phyloP scores from a whole-genome alignment of 106 monocot genomes.

The Posidonia australis region DNA sequence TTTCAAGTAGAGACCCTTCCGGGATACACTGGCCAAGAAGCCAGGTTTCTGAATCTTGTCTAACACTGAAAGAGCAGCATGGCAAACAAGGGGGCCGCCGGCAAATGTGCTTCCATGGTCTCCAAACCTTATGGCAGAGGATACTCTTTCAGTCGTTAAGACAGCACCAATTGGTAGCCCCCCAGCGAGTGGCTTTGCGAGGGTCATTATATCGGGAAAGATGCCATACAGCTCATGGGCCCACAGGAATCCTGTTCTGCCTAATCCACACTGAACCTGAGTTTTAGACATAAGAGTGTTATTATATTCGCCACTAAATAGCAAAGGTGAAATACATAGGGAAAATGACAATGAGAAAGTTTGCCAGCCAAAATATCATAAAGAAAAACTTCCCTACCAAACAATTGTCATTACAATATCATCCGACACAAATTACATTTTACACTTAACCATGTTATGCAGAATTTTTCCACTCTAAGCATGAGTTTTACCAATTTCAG shows the following conservation, averaged over 20 bases:
- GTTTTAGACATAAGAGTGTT: not conserved
- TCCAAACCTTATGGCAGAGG: conserved; percentile 44
- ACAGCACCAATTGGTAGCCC: conserved; percentile 82
- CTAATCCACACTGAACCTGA: conserved; percentile 89
- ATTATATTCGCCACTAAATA: not conserved
- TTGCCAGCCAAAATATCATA: too few species aligned
- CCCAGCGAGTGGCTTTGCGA: conserved; percentile 82
- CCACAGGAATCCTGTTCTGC: conserved; percentile 77
- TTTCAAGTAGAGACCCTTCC: conserved; percentile 60
- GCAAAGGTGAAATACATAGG: not conserved
- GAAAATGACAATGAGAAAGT: not conserved
- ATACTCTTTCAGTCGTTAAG: conserved; percentile 47
- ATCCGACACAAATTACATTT: too few species aligned
- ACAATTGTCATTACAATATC: too few species aligned
- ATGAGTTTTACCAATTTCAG: too few species aligned
- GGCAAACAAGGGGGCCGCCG: conserved; percentile 61
- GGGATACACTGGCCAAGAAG: conserved; percentile 48
- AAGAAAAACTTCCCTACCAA: too few species aligned
- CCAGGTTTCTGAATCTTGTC: conserved; percentile 56
- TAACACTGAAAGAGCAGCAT: conserved; percentile 56
- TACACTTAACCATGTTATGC: too few species aligned
- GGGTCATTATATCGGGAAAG: conserved; percentile 78
- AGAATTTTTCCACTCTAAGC: too few species aligned
- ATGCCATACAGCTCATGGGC: conserved; percentile 66
- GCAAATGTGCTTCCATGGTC: conserved; percentile 89